Evolutionary conservation across 148 eudicot genomes (phyloP).

Genomic region (Rheum nobile): DNA sequence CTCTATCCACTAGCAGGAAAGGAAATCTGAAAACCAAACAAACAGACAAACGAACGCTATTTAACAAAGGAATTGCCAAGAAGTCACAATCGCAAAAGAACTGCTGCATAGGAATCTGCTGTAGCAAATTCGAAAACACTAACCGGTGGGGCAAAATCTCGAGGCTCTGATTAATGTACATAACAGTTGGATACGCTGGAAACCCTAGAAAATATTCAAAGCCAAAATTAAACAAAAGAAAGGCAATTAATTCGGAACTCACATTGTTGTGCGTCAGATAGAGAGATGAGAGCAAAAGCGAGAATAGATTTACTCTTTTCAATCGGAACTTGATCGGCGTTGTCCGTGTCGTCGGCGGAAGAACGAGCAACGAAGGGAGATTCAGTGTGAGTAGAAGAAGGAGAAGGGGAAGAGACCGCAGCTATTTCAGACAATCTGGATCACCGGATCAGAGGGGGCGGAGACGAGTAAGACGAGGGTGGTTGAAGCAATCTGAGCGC

Average conservation of each 20-base stretch:
- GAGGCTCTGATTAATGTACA: slow-evolving; percentile 91
- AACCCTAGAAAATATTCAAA: slow-evolving; percentile 27
- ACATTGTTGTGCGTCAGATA: background rate
- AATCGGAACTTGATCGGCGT: slow-evolving; percentile 38
- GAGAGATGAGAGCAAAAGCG: background rate
- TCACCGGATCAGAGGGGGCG: too few relatives aligned
- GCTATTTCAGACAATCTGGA: too few relatives aligned
- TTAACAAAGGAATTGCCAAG: background rate
- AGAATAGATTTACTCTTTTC: slow-evolving; percentile 42
- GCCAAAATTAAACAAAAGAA: background rate
- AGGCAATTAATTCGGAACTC: background rate
- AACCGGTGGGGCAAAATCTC: slow-evolving; percentile 88
- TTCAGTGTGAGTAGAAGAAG: slow-evolving; percentile 13
- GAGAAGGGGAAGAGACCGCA: slow-evolving; percentile 20
- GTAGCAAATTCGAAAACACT: slow-evolving; percentile 8
- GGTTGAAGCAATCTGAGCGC: too few relatives aligned
- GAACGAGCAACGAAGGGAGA: slow-evolving; percentile 20
- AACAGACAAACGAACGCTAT: background rate
- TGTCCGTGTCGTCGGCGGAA: slow-evolving; percentile 16
- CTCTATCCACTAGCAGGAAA: slow-evolving; percentile 93
- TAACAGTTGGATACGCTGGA: slow-evolving; percentile 71
- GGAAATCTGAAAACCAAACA: too few relatives aligned
- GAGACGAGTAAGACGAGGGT: too few relatives aligned
- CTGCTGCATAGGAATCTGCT: background rate
- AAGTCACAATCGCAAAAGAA: background rate